Percentiles rank a stretch among this genome's conserved stretches.
Conservation (phyloP, 2,329 filamentous ascomycete species). For the Colletotrichum tropicale region DNA sequence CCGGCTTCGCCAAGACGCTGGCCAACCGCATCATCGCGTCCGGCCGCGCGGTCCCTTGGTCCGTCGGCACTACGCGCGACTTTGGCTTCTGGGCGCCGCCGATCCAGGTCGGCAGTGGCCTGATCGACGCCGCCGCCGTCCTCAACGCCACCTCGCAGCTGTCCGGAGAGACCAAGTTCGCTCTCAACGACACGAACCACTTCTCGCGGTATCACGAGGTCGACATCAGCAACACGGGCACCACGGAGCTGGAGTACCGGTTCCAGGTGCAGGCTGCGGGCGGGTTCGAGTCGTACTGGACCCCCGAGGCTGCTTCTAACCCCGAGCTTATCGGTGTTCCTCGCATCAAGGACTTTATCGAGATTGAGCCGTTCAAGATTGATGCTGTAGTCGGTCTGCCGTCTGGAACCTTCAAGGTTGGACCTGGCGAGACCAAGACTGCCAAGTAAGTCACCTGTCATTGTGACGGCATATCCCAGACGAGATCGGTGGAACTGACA, state of each 20-base stretch:
- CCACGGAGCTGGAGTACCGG: constrained; percentile 35
- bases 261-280: constrained; percentile 32
- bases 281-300: constrained; percentile 34
- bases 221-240: constrained; percentile 40
- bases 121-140: constrained; percentile 35
- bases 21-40: constrained; percentile 19
- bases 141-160: constrained; percentile 27
- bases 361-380: constrained; percentile 8
- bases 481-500: neutral
- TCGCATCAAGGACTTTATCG: constrained; percentile 10
- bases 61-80: constrained; percentile 13
- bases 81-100: constrained; percentile 33
- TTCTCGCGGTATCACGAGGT: constrained; percentile 29
- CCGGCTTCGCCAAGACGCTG: constrained; percentile 19
- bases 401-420: constrained; percentile 13
- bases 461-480: neutral
- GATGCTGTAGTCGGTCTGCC: constrained; percentile 3
- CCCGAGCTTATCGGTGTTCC: neutral
- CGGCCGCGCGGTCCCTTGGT: constrained; percentile 15
- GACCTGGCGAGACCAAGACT: constrained; percentile 16
- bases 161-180: constrained; percentile 39
- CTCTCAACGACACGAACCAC: constrained; percentile 46
- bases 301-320: neutral
- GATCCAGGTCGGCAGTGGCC: constrained; percentile 42
- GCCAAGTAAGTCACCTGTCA: neutral